Evolutionary conservation across 1,284 basidiomycete species (phyloP).

Genomic region (Phenoliferia sp.): DNA sequence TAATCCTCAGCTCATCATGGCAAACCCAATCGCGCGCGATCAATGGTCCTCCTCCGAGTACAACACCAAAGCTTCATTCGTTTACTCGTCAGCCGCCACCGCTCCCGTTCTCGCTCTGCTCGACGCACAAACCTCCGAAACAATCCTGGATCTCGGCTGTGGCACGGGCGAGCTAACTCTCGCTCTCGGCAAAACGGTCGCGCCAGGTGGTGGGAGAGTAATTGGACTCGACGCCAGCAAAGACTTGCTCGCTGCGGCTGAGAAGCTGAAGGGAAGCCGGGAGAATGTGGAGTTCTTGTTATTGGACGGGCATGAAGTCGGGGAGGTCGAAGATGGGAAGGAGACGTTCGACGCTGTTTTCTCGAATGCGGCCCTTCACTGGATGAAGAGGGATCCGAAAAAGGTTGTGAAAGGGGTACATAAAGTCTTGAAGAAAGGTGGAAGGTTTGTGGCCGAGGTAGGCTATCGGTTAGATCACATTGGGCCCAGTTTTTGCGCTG

Average conservation of each 20-base stretch:
- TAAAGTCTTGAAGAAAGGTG: slow-evolving; percentile 60
- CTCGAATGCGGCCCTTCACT: slow-evolving; percentile 72
- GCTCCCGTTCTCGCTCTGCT: slow-evolving; percentile 61
- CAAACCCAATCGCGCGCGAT: neutral
- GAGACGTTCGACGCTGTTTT: slow-evolving; percentile 55
- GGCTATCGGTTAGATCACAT: neutral
- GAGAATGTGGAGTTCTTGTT: slow-evolving; percentile 3
- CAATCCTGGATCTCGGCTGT: slow-evolving; percentile 73
- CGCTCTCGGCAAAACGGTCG: slow-evolving; percentile 8
- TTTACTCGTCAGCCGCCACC: slow-evolving; percentile 65
- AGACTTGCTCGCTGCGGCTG: slow-evolving; percentile 47
- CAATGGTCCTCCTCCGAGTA: slow-evolving; percentile 55
- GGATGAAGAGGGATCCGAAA: slow-evolving; percentile 69
- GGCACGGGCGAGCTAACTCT: slow-evolving; percentile 70
- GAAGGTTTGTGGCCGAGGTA: slow-evolving; percentile 61
- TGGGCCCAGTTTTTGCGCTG: neutral
- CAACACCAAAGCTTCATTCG: slow-evolving; percentile 56
- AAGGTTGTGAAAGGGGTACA: slow-evolving; percentile 60
- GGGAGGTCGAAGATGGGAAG: slow-evolving; percentile 35
- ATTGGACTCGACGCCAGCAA: slow-evolving; percentile 65
- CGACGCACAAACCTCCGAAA: slow-evolving; percentile 55
- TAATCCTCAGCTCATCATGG: too few species aligned
- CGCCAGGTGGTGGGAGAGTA: slow-evolving; percentile 50
- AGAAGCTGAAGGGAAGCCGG: slow-evolving; percentile 52
- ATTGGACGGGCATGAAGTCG: slow-evolving; percentile 52